Evolutionary conservation across 2,329 filamentous ascomycete genomes (phyloP).

Genomic region (Neopestalotiopsis sp.): DNA sequence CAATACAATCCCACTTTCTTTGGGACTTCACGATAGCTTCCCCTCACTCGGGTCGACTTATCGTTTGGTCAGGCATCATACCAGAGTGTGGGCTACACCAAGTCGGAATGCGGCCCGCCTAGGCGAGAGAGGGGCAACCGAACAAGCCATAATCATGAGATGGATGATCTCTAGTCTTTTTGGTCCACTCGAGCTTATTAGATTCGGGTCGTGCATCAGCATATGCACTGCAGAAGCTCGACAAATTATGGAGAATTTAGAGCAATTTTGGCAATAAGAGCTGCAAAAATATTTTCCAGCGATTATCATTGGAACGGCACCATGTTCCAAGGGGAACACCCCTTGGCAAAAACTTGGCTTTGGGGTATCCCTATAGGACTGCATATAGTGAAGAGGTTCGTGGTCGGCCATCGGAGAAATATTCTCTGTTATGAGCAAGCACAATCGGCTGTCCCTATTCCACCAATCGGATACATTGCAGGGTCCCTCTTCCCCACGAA

Average conservation of each 20-base stretch:
- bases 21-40: conserved; percentile 8
- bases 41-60: neutral
- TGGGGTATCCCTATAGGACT: neutral
- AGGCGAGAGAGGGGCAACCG: conserved; percentile 14
- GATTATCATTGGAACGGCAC: conserved; percentile 7
- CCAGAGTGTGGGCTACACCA: neutral
- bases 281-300: neutral
- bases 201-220: neutral
- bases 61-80: neutral
- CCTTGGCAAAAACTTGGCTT: neutral
- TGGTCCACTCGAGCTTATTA: conserved; percentile 4
- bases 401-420: conserved; percentile 19
- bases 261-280: neutral
- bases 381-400: neutral
- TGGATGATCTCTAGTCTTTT: neutral
- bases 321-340: neutral
- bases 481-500: conserved; percentile 14
- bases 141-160: neutral
- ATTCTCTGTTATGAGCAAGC: conserved; percentile 16
- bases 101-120: conserved; percentile 14
- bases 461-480: conserved; percentile 35
- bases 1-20: neutral
- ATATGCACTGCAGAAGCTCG: conserved; percentile 11
- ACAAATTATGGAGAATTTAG: conserved; percentile 10
- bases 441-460: conserved; percentile 24